Conservation (phyloP, 169 alveolate genomes). For the Plasmodium berghei region DNA sequence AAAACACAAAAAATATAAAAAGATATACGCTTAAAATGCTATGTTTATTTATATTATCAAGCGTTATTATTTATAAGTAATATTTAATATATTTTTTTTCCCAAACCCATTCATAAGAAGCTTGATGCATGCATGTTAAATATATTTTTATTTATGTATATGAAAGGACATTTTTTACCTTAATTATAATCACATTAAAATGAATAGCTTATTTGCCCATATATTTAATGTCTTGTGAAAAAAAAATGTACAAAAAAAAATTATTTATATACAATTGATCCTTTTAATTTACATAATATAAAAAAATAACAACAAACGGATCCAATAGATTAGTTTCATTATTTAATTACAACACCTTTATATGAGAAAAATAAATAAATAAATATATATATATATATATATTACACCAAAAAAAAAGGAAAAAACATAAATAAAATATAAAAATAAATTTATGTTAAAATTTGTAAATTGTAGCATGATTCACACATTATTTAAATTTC, state of each 20-base stretch:
- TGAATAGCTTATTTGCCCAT: background rate
- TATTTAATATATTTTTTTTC: constrained; percentile 23
- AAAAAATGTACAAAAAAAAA: background rate
- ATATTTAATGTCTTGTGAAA: background rate
- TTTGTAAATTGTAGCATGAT: constrained; percentile 8
- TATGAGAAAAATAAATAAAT: constrained; percentile 14
- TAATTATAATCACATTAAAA: background rate
- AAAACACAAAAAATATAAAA: background rate
- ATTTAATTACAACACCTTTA: constrained; percentile 36
- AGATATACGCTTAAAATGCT: background rate
- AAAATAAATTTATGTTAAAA: constrained; percentile 18
- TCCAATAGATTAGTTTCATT: constrained; percentile 42
- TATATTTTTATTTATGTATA: constrained; percentile 5
- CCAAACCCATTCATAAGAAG: constrained; percentile 18
- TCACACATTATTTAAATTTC: constrained; percentile 24
- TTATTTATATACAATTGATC: constrained; percentile 26
- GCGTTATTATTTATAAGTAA: background rate
- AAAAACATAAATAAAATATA: constrained; percentile 13
- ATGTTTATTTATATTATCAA: background rate
- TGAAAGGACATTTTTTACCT: background rate
- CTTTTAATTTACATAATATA: constrained; percentile 29
- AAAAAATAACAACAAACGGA: constrained; percentile 31
- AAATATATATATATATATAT: background rate
- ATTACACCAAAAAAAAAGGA: constrained; percentile 10
- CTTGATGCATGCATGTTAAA: constrained; percentile 60